Evolutionary conservation across 345 rosid genomes (phyloP), one percentile per base, ranked within the genome.

Genomic region (Balakata baccata): DNA sequence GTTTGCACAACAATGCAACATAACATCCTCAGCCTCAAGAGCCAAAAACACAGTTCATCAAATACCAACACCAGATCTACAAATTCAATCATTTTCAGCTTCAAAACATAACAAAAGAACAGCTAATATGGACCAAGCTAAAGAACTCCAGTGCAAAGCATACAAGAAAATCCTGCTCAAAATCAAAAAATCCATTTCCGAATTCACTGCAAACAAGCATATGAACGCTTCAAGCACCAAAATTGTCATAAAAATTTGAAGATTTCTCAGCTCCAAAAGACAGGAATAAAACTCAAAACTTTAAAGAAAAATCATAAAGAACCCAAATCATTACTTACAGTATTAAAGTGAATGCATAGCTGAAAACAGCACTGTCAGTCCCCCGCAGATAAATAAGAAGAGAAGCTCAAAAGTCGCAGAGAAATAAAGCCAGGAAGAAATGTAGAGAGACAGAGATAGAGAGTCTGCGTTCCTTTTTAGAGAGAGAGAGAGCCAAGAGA

Each of bases 401-500:
- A 85, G 86, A 81, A 80, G 72, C 80, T 72, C 72, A 75, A 82
- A 84, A 81, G 84, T 79, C 82, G 20, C 75, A 76, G 47, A 62
- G 70, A 56, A 77, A 72, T 69, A 78, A 64, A 51, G 66, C 66
- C 54, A 49, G 54, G 13, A 29, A 38, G 38, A 60, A 51, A 72
- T 66, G 71, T 69, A 68, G 75, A 84, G 84, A 64, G 85, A 81
- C 69, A 84, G 84, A 64, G 85, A 81, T 69, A 67, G 34, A 49
- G 29, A 38, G 71, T 20, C 38, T 20, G 53, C 22, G 61, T 66
- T 61, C 10, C 22, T 64, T 41, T 46, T 23, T 22, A 56, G 63
- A 46, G 20, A 64, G 47, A 68, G 68, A 73, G 66, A 70, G 72
- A 68, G 29, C 66, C 38, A 61, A 61, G 67, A 29, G 68, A 29